These are phyloP conservation scores for Mikania micrantha DNA, from an alignment of 129 eudicot species.

Conservation along the genomic window DNA sequence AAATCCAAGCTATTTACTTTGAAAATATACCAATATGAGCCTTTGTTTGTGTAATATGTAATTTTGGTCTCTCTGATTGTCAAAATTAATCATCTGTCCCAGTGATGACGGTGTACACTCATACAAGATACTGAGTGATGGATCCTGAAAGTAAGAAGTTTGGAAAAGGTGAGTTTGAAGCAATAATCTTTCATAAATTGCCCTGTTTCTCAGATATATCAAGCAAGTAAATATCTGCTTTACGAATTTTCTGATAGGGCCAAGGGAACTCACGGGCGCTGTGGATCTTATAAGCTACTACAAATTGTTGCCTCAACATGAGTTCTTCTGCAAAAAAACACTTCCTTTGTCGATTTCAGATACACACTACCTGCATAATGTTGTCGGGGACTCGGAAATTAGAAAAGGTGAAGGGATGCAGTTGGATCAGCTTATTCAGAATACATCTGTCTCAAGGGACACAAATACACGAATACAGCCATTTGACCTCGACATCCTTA, in stretches of 20 bases:
- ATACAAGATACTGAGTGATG: constrained; percentile 29
- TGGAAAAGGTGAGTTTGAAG: constrained; percentile 62
- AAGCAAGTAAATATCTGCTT: constrained; percentile 3
- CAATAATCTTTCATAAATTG: neutral
- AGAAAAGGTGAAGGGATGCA: constrained; percentile 93
- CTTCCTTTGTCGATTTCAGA: constrained; percentile 78
- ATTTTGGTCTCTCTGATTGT: neutral
- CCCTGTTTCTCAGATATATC: neutral
- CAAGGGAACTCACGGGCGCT: constrained; percentile 88
- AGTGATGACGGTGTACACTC: constrained; percentile 33
- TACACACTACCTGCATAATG: constrained; percentile 84
- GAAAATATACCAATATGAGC: neutral
- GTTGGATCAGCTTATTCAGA: constrained; percentile 66
- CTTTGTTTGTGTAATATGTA: neutral
- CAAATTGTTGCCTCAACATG: constrained; percentile 70
- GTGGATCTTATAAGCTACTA: constrained; percentile 71
- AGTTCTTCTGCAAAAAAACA: constrained; percentile 84
- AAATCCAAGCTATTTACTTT: neutral
- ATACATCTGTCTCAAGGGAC: constrained; percentile 33
- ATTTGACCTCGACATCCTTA: constrained; percentile 56
- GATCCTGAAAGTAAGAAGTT: constrained; percentile 70
- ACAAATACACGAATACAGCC: constrained; percentile 58
- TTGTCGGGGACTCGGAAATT: constrained; percentile 82
- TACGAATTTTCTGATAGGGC: constrained; percentile 33
- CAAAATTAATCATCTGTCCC: constrained; percentile 4